Evolutionary conservation across 495 filamentous ascomycete genomes (phyloP), one percentile per base, ranked within the genome.

Genomic region (Hypoxylon trugodes): DNA sequence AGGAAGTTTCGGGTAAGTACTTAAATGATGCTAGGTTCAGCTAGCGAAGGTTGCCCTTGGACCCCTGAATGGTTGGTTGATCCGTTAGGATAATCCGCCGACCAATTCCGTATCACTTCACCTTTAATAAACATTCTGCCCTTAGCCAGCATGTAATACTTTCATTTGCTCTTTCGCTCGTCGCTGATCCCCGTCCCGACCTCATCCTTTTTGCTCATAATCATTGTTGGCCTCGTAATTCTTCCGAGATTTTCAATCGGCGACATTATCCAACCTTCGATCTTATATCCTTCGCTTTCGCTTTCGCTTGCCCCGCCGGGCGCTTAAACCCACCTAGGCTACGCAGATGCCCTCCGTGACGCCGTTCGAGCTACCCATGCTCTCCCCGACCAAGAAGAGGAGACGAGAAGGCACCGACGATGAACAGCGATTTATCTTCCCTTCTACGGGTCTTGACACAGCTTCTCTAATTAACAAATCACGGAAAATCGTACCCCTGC

Each of bases 381-480:
- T 69, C 18, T 59, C 69, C 40, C 61, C 66, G 41, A 57, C 61
- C 55, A 79, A 70, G 68, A 81, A 80, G 67, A 68, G 77, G 56
- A 74, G 73, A 55, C 76, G 75, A 55, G 77, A 79, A 25, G 77
- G 28, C 28, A 30, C 4, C 43, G 53, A 60, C 48, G 61, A 64
- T 37, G 64, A 67, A 48, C 66, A 69, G 12, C 66, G 61, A 0
- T 18, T 63, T 19, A 45, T 65, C 18, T 38, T 47, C 6, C 46
- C 47, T 28, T 24, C 61, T 12, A 45, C 66, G 40, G 50, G 35
- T 47, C 54, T 59, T 18, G 60, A 51, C 41, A 4, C 58, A 13
- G 2, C 57, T 13, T 52, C 56, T 16, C 49, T 63, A 28, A 43
- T 68, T 28, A 59, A 59, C 15, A 42, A 60, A 33, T 54, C 59